phyloP scores from a whole-genome alignment of 495 filamentous ascomycete species.

The Podospora bellae-mahoneyi region DNA sequence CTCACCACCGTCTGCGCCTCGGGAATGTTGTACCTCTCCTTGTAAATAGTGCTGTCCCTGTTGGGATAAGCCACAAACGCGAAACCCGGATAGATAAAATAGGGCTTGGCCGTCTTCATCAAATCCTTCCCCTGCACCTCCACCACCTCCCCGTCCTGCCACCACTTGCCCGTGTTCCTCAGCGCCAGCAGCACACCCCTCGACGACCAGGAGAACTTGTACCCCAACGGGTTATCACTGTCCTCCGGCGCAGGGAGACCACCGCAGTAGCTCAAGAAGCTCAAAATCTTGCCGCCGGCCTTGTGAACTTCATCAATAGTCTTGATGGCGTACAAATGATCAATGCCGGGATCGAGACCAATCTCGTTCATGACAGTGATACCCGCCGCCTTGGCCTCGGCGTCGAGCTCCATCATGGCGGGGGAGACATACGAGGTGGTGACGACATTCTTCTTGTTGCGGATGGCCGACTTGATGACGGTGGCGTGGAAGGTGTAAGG shows the following conservation, averaged over 20 bases:
- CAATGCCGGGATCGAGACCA: slow-evolving; percentile 63
- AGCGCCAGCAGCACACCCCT: slow-evolving; percentile 86
- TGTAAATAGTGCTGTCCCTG: slow-evolving; percentile 82
- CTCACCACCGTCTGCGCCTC: slow-evolving; percentile 70
- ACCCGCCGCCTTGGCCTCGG: slow-evolving; percentile 79
- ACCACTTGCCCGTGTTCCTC: slow-evolving; percentile 80
- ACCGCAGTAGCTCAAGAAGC: slow-evolving; percentile 86
- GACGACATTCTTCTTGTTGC: slow-evolving; percentile 90
- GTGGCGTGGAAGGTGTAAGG: slow-evolving; percentile 89
- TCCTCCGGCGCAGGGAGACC: slow-evolving; percentile 66
- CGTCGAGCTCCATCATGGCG: slow-evolving; percentile 85
- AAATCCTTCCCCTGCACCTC: slow-evolving; percentile 59
- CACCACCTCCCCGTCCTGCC: slow-evolving; percentile 70
- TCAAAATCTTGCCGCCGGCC: slow-evolving; percentile 78
- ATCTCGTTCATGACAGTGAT: slow-evolving; percentile 99
- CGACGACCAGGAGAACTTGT: slow-evolving; percentile 86
- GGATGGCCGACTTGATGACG: slow-evolving; percentile 93
- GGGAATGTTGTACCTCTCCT: slow-evolving; percentile 85
- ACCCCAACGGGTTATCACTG: slow-evolving; percentile 88
- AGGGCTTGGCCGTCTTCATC: slow-evolving; percentile 86
- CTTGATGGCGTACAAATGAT: slow-evolving; percentile 86
- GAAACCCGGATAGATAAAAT: slow-evolving; percentile 83
- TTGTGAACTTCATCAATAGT: slow-evolving; percentile 80
- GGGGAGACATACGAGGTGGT: slow-evolving; percentile 94
- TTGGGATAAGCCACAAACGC: slow-evolving; percentile 93